Percentiles rank a stretch among this genome's conserved stretches.
phyloP scores from a whole-genome alignment of 176 grass and related monocot species.

The Phoenix roebelenii region DNA sequence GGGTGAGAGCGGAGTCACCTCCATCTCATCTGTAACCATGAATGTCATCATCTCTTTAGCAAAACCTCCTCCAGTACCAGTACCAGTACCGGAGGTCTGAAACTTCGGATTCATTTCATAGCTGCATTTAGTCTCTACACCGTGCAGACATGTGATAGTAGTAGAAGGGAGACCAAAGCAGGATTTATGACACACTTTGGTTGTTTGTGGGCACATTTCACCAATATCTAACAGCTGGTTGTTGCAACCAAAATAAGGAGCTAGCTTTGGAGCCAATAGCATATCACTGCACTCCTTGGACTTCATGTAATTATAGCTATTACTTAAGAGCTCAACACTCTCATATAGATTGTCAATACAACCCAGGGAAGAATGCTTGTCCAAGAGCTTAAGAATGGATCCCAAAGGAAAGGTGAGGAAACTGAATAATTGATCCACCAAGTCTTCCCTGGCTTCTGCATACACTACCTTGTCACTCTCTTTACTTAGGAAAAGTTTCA shows the following conservation, averaged over 20 bases:
- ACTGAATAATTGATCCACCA: slow-evolving; percentile 5
- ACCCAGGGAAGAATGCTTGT: neutral
- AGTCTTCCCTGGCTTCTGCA: slow-evolving; percentile 2
- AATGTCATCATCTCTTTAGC: neutral
- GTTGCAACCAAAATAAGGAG: neutral
- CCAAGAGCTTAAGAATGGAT: neutral
- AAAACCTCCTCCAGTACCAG: neutral
- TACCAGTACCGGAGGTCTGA: neutral
- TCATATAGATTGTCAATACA: slow-evolving; percentile 7
- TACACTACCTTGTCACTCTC: neutral
- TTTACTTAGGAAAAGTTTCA: neutral
- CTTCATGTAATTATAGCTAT: neutral
- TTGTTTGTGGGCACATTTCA: neutral
- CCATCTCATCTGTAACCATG: neutral
- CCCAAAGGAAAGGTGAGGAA: slow-evolving; percentile 11
- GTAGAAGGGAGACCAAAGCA: no score
- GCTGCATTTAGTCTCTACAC: no score
- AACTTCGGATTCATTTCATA: neutral
- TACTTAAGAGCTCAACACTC: neutral
- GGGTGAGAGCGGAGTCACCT: neutral
- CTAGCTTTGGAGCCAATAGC: neutral
- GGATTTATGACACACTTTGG: neutral
- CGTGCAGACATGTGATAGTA: no score
- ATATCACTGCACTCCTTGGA: neutral
- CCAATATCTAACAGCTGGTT: neutral